A percentile compares a stretch with the other conserved stretches of the same genome.
These are phyloP conservation scores for Cercospora janseana DNA, from an alignment of 2,329 filamentous ascomycete genomes.

Conservation along the genomic window DNA sequence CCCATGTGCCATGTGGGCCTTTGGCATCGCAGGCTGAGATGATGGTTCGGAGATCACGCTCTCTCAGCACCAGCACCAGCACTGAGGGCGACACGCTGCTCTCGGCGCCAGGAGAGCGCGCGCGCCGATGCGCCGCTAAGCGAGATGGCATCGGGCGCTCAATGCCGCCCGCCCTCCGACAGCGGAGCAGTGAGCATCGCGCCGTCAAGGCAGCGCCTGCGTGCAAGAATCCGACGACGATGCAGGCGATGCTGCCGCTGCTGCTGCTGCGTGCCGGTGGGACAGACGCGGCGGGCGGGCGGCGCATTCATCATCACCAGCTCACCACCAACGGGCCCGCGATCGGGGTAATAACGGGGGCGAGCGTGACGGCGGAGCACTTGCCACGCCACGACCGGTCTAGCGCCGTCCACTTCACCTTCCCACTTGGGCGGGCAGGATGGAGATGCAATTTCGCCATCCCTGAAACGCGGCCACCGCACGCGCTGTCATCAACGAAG, in stretches of 20 bases:
- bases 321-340: background rate
- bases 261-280: background rate
- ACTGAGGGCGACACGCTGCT: background rate
- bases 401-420: conserved; percentile 13
- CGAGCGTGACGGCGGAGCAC: conserved; percentile 1
- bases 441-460: conserved; percentile 13
- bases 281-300: background rate
- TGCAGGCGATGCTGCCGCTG: too few species aligned
- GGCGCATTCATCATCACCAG: background rate
- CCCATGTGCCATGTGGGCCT: conserved; percentile 2
- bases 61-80: too few species aligned
- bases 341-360: conserved; percentile 12
- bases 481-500: conserved; percentile 2
- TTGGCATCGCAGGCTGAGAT: conserved; percentile 8
- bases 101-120: background rate
- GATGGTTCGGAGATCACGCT: conserved; percentile 9
- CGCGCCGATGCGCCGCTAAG: background rate
- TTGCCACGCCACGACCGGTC: conserved; percentile 5
- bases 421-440: conserved; percentile 13
- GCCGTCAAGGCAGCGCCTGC: too few species aligned
- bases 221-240: too few species aligned
- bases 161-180: too few species aligned
- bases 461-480: conserved; percentile 13
- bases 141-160: too few species aligned
- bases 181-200: too few species aligned